Evolutionary conservation across 805 yeast species (phyloP).

Genomic region (Yamadazyma phyllophila): DNA sequence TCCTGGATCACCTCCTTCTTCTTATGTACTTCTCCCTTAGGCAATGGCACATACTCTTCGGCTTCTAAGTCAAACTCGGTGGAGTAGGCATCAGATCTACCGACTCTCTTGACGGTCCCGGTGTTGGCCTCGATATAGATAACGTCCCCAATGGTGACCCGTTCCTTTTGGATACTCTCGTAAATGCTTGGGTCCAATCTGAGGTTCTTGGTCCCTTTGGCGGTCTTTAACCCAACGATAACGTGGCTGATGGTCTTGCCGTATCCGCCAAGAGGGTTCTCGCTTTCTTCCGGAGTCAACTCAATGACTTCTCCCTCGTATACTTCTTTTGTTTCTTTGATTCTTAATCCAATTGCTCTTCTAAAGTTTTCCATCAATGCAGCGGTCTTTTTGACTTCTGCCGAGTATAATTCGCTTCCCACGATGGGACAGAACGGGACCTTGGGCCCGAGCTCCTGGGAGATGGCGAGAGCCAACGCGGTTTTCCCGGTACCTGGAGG

Average conservation of each 20-base stretch:
- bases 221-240: constrained; percentile 87
- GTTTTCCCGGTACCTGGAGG: constrained; percentile 99
- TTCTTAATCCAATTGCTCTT: constrained; percentile 92
- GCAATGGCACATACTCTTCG: constrained; percentile 96
- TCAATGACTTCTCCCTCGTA: constrained; percentile 98
- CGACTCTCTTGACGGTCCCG: constrained; percentile 95
- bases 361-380: constrained; percentile 95
- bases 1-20: constrained; percentile 98
- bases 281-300: constrained; percentile 92
- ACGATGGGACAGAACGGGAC: constrained; percentile 98
- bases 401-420: constrained; percentile 89
- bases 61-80: constrained; percentile 98
- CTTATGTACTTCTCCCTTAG: constrained; percentile 98
- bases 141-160: constrained; percentile 93
- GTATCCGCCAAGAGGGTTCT: constrained; percentile 95
- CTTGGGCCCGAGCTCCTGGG: constrained; percentile 94
- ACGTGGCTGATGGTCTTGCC: constrained; percentile 96
- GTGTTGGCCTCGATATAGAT: constrained; percentile 96
- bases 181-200: constrained; percentile 91
- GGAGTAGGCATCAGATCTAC: constrained; percentile 97
- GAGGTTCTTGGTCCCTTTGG: constrained; percentile 84
- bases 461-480: constrained; percentile 91
- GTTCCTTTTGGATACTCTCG: constrained; percentile 91
- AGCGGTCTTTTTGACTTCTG: constrained; percentile 97
- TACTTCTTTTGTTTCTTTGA: constrained; percentile 95